phyloP scores from a whole-genome alignment of 768 basidiomycete species.

The Boletus vermiculosoides region DNA sequence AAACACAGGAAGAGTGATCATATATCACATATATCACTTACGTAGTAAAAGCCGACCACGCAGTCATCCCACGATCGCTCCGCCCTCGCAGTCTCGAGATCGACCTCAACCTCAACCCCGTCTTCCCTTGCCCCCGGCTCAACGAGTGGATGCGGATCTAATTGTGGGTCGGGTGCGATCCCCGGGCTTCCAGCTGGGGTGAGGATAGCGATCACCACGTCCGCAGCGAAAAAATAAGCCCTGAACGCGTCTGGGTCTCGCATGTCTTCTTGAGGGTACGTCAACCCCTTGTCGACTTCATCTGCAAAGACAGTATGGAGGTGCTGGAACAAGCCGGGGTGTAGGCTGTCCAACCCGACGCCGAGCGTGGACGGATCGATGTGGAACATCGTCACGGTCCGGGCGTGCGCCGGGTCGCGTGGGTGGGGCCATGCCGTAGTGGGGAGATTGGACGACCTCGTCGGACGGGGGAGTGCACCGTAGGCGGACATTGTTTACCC shows the following conservation, averaged over 20 bases:
- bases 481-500: slow-evolving; percentile 63
- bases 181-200: too few species aligned
- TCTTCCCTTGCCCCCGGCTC: neutral
- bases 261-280: slow-evolving; percentile 82
- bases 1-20: neutral
- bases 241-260: slow-evolving; percentile 56
- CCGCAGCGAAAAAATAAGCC: slow-evolving; percentile 74
- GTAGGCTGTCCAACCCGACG: slow-evolving; percentile 2
- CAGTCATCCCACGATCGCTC: slow-evolving; percentile 64
- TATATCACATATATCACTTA: slow-evolving; percentile 33
- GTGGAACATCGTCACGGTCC: slow-evolving; percentile 38
- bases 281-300: slow-evolving; percentile 72
- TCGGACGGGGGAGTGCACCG: slow-evolving; percentile 50
- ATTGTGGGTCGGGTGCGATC: too few species aligned
- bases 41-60: slow-evolving; percentile 79
- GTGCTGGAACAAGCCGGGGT: slow-evolving; percentile 57
- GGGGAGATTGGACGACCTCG: slow-evolving; percentile 35
- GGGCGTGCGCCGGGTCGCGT: slow-evolving; percentile 18
- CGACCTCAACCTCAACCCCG: slow-evolving; percentile 13
- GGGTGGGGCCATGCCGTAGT: slow-evolving; percentile 48
- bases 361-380: slow-evolving; percentile 31
- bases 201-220: slow-evolving; percentile 69
- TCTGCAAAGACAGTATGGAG: slow-evolving; percentile 63
- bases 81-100: slow-evolving; percentile 44
- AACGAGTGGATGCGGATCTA: neutral